Evolutionary conservation across 257 asterid genomes (phyloP).

Genomic region (Ophiorrhiza pumila): DNA sequence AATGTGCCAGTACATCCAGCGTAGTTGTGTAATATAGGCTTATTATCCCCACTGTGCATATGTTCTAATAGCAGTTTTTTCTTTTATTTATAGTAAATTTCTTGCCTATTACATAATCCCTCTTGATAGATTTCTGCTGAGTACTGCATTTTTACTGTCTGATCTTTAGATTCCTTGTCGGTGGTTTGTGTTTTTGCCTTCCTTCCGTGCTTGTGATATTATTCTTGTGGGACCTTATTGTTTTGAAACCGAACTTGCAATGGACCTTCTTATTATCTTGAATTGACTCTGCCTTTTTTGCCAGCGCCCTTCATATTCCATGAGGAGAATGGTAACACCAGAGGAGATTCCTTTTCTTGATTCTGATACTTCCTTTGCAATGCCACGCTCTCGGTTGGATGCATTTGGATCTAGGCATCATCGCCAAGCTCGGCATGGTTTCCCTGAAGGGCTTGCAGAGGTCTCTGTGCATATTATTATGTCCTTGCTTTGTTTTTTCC

Average conservation of each 20-base stretch:
- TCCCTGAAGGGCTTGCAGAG: slow-evolving; percentile 47
- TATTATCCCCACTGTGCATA: too few species aligned
- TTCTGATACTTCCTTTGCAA: slow-evolving; percentile 27
- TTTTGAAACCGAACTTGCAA: slow-evolving; percentile 4
- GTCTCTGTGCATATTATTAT: slow-evolving; percentile 21
- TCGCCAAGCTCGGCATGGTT: slow-evolving; percentile 37
- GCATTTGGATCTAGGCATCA: slow-evolving; percentile 35
- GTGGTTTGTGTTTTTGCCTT: slow-evolving; percentile 2
- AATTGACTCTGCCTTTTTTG: slow-evolving; percentile 2
- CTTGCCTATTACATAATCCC: too few species aligned
- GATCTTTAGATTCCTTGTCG: slow-evolving; percentile 8
- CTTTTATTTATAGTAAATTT: not conserved
- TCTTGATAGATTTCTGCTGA: not conserved
- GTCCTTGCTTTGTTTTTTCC: not conserved
- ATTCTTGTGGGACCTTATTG: slow-evolving; percentile 1
- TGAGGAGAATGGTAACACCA: slow-evolving; percentile 41
- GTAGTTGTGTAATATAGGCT: too few species aligned
- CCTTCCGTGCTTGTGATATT: not conserved
- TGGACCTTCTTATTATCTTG: slow-evolving; percentile 8
- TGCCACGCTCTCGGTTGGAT: slow-evolving; percentile 34
- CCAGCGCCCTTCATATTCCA: slow-evolving; percentile 40
- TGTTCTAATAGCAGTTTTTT: too few species aligned
- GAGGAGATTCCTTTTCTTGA: slow-evolving; percentile 43
- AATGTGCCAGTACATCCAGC: not conserved
- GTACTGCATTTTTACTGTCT: not conserved